These are phyloP conservation scores for Fusarium siculi DNA, from an alignment of 2,329 filamentous ascomycete species.

Conservation along the genomic window DNA sequence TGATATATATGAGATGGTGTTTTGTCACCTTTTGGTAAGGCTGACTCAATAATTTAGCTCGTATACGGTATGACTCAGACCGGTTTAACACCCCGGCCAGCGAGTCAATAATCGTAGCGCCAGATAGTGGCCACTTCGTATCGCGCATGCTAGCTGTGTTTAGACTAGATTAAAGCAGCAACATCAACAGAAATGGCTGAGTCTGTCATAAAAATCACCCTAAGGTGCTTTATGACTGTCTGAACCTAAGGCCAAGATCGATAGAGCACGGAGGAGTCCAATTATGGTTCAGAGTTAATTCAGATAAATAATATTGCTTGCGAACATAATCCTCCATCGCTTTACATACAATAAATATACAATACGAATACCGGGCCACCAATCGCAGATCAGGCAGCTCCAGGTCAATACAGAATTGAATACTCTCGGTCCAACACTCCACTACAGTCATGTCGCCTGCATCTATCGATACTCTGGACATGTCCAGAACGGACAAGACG, in stretches of 20 bases:
- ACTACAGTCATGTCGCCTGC: rapidly evolving
- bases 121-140: too few species aligned
- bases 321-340: rapidly evolving
- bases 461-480: too few species aligned
- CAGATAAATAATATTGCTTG: not conserved
- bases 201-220: not conserved
- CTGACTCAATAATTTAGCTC: not conserved
- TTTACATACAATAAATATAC: rapidly evolving
- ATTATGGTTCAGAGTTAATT: rapidly evolving
- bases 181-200: too few species aligned
- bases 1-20: not conserved
- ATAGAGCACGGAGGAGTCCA: not conserved
- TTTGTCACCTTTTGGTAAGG: not conserved
- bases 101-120: not conserved
- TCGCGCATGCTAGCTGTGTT: too few species aligned
- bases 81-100: not conserved
- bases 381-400: not conserved
- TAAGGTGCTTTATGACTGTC: not conserved
- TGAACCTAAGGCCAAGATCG: not conserved
- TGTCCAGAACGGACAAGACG: not conserved
- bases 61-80: not conserved
- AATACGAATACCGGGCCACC: rapidly evolving
- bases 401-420: not conserved
- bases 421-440: rapidly evolving
- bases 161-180: too few species aligned